Evolutionary conservation across 495 filamentous ascomycete genomes (phyloP), one percentile per base, ranked within the genome.

Genomic region (Xylaria bambusicola): DNA sequence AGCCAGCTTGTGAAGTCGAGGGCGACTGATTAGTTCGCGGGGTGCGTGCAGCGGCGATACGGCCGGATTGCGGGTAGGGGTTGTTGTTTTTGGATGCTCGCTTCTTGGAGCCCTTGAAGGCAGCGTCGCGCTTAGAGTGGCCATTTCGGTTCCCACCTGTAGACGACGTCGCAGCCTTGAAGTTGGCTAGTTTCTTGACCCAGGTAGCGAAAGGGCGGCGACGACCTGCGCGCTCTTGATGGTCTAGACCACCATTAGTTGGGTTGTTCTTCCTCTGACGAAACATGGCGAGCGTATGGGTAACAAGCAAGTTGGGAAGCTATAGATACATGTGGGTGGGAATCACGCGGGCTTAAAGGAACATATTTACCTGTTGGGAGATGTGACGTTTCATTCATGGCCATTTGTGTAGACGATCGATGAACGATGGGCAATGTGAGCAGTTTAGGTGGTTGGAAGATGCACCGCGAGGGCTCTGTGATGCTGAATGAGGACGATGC

Each of bases 111-210:
- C 60, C 58, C 69, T 87, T 87, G 66, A 68, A 61, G 31, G 51
- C 15, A 61, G 61, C 35, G 38, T 69, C 66, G 40, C 73, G 77
- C 41, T 73, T 73, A n/a, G 66, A 63, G 56, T 71, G 68, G 31
- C 64, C 64, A 40, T 70, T 69, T 36, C 69, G 63, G 20, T 60
- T 35, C 42, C 64, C 56, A 26, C 68, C 70, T 18, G 75, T 67
- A 12, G 71, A 74, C 4, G 82, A 77, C 58, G 71, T 78, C 61
- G 69, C 81, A 60, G 73, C 81, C 72, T 93, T 97, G 61, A 97
- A 82, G 69, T 85, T 94, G 29, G 92, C 86, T 26, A 98, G 83
- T 61, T 93, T 92, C 80, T 93, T 97, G 86, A 98, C 90, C 88
- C 93, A 92, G 42, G 84, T 88, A 21, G 93, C 85, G 72, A 98